These are phyloP conservation scores for Didymella segeticola DNA, from an alignment of 2,329 filamentous ascomycete genomes.

Conservation along the genomic window DNA sequence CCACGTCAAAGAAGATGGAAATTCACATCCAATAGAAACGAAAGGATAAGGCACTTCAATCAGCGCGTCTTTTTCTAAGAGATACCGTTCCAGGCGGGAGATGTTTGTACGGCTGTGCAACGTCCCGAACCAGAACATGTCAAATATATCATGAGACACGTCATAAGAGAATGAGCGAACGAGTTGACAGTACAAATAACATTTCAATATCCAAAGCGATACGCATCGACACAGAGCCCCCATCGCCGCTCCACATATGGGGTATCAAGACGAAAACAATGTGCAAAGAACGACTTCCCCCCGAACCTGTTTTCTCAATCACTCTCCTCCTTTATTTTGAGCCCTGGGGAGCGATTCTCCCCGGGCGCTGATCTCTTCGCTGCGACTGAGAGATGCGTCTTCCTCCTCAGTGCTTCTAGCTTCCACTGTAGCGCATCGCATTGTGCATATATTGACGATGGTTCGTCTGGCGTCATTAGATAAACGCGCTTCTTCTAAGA, in stretches of 20 bases:
- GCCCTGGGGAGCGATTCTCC: neutral
- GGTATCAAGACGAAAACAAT: constrained; percentile 18
- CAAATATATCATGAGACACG: too few species aligned
- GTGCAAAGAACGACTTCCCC: constrained; percentile 4
- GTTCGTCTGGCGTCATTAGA: neutral
- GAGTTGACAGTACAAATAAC: constrained; percentile 3
- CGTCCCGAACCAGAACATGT: too few species aligned
- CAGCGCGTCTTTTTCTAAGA: too few species aligned
- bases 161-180: too few species aligned
- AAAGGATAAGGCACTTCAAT: too few species aligned
- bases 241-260: constrained; percentile 11
- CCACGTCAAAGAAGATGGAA: too few species aligned
- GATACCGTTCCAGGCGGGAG: too few species aligned
- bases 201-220: constrained; percentile 11
- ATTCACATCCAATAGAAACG: too few species aligned
- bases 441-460: neutral
- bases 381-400: neutral
- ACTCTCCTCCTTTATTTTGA: neutral
- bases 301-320: neutral
- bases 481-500: constrained; percentile 1
- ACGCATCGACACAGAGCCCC: constrained; percentile 5
- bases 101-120: too few species aligned
- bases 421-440: neutral
- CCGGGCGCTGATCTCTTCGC: neutral
- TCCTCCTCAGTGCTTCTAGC: neutral